These are phyloP conservation scores for Chlorella sp. DNA, from an alignment of 139 green algal species.

Conservation along the genomic window DNA sequence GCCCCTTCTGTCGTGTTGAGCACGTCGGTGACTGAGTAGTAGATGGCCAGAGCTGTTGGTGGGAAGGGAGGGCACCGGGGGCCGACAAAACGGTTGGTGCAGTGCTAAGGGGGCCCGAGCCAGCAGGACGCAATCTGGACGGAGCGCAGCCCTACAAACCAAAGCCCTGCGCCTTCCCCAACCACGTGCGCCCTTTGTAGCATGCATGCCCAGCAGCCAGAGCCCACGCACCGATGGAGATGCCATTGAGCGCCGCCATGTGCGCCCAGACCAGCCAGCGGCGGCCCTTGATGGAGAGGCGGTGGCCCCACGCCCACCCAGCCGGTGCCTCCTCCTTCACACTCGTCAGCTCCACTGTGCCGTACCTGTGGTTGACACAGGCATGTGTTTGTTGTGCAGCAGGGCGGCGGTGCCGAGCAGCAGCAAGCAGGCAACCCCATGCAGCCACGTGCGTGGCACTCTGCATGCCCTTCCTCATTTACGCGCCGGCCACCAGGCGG, in stretches of 20 bases:
- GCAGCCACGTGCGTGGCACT: background rate
- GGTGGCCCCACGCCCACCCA: background rate
- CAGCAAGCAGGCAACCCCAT: background rate
- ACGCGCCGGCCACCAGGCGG: background rate
- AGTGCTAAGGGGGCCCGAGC: too few species aligned
- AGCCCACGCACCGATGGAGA: constrained; percentile 2
- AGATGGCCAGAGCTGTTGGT: background rate
- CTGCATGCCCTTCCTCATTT: background rate
- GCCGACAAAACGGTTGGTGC: too few species aligned
- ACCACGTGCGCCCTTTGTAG: too few species aligned
- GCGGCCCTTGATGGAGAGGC: background rate
- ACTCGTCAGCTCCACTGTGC: constrained; percentile 21
- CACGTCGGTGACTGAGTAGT: background rate
- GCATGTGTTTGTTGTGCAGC: background rate
- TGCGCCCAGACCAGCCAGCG: constrained; percentile 27
- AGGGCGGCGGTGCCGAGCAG: background rate
- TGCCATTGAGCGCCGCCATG: constrained; percentile 12
- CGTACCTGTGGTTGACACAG: constrained; percentile 2
- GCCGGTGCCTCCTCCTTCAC: background rate
- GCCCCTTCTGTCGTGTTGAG: background rate
- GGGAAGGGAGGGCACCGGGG: background rate
- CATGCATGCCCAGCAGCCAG: too few species aligned
- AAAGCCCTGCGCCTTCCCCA: too few species aligned
- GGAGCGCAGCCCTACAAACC: too few species aligned
- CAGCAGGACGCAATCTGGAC: too few species aligned